Evolutionary conservation across 495 filamentous ascomycete genomes (phyloP), one percentile per base, ranked within the genome.

Genomic region (Penicillium fimorum): DNA sequence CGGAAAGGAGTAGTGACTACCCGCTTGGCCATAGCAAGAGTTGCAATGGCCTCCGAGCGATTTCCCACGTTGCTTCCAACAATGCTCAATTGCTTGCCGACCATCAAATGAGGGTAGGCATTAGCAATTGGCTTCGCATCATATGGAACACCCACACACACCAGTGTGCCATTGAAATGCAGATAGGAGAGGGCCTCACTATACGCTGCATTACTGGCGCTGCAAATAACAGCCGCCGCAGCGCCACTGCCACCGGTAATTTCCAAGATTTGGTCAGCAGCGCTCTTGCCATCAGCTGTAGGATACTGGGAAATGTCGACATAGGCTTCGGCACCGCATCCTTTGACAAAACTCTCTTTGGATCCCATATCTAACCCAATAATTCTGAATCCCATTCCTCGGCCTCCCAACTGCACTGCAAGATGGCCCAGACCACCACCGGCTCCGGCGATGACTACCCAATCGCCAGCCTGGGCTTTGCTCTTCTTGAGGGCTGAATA

Each of bases 391-490:
- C 74, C 74, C 71, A 77, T 76, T 3, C 68, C 73, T 29, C 56
- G 43, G 46, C 47, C 20, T 75, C 76, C 83, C 25, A 85, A 71
- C 58, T 85, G 82, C 15, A 73, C 66, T 5, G 76, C 79, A 20
- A 83, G 50, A 66, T 82, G 76, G 29, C 82, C 83, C 5, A 84
- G 71, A 13, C 82, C 82, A 30, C 81, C 82, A 29, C 83, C 82
- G 6, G 55, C 55, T 2, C 55, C 48, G 42, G 55, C 20, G 5
- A 58, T 76, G 0, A 82, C 81, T 7, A 86, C 75, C 71, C 73
- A 83, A 33, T 84, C 65, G 0, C 84, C 83, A 5, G 72, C 57
- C 54, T 73, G 66, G 10, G 80, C 82, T 38, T 69, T 68, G 25
- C 71, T 71, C 56, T 81, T 82, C 30, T 73, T 72, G 11, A 81